Base-by-base conservation (phyloP, 148 eudicot genomes). In the Chenopodium formosanum region DNA sequence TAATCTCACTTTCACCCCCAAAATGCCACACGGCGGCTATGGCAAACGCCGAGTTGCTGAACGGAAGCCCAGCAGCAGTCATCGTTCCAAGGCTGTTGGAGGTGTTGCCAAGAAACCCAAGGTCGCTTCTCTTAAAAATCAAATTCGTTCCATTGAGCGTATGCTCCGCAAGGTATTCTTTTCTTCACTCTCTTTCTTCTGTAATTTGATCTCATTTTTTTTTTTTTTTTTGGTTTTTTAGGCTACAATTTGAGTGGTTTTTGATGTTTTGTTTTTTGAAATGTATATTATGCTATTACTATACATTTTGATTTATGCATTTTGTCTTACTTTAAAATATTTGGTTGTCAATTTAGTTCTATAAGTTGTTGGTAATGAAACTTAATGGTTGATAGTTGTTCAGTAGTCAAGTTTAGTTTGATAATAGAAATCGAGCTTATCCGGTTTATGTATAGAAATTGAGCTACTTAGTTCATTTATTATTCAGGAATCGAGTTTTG, bases 91-190 rank as follows among this genome's bases (percentile, higher is more conserved):
- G 82, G 82, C 84, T 46, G 85, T 73, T 13, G 86, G 83, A 11
- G 87, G 83, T 7, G 87, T 90, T 44, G 84, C 78, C 53, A 90
- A 91, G 84, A 94, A 91, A 84, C 76, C 90, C 32, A 87, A 94
- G 74, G 73, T 86, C 53, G 88, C 90, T 76, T 91, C 98, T 78
- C 86, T 95, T 78, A 95, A 92, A 76, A 92, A 93, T 70, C 98
- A 95, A 88, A 91, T 95, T 79, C 95, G 98, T 46, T 95, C 98
- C 67, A 82, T 84, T 67, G 90, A 93, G 71, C 98, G 98, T 80
- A 82, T 90, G 81, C 95, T 93, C 73, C 92, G 97, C 64, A 93
- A 92, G 92, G 97, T 94, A 78, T 62, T 5, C 25, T n/a, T n/a
- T 7, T 10, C 25, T 50, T 19, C 17, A 14, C 44, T 77, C n/a